A percentile compares a stretch with the other conserved stretches of the same genome.
phyloP scores from a whole-genome alignment of 2,329 filamentous ascomycete species.

The Diaporthe aspalathi region DNA sequence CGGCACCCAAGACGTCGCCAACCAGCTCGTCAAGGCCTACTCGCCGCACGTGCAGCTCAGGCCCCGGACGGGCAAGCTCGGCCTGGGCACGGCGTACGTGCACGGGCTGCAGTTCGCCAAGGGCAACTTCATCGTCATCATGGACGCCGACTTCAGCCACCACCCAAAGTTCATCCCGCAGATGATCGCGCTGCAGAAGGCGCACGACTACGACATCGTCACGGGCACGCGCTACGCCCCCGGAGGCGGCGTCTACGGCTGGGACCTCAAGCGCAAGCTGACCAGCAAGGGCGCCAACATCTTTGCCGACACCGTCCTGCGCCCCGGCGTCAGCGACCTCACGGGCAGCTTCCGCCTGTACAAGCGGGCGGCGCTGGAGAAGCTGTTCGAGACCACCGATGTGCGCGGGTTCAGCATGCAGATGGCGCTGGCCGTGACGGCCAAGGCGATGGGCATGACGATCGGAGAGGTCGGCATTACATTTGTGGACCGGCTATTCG shows the following conservation, averaged over 20 bases:
- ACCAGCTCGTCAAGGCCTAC: slow-evolving; percentile 91
- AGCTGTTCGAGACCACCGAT: slow-evolving; percentile 90
- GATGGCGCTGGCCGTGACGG: slow-evolving; percentile 99
- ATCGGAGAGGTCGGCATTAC: slow-evolving; percentile 96
- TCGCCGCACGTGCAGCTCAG: slow-evolving; percentile 83
- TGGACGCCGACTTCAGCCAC: slow-evolving; percentile 99
- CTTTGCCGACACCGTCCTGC: slow-evolving; percentile 92
- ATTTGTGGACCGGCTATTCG: slow-evolving; percentile 95
- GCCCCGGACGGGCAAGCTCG: slow-evolving; percentile 91
- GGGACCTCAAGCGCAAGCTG: slow-evolving; percentile 92
- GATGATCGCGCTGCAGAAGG: slow-evolving; percentile 87
- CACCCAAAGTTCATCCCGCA: slow-evolving; percentile 98
- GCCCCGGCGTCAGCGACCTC: slow-evolving; percentile 93
- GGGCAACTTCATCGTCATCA: slow-evolving; percentile 98
- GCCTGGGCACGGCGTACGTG: slow-evolving; percentile 96
- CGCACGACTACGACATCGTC: slow-evolving; percentile 90
- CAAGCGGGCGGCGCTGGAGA: slow-evolving; percentile 88
- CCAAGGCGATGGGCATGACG: slow-evolving; percentile 93
- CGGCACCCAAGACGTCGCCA: slow-evolving; percentile 89
- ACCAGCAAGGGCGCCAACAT: slow-evolving; percentile 90
- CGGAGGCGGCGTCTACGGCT: slow-evolving; percentile 90
- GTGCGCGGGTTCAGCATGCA: slow-evolving; percentile 99
- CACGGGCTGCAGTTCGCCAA: slow-evolving; percentile 91
- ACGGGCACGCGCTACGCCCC: slow-evolving; percentile 95
- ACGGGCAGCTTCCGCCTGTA: slow-evolving; percentile 96